Conservation (phyloP, 345 rosid genomes). For the Hibiscus tridactylites region DNA sequence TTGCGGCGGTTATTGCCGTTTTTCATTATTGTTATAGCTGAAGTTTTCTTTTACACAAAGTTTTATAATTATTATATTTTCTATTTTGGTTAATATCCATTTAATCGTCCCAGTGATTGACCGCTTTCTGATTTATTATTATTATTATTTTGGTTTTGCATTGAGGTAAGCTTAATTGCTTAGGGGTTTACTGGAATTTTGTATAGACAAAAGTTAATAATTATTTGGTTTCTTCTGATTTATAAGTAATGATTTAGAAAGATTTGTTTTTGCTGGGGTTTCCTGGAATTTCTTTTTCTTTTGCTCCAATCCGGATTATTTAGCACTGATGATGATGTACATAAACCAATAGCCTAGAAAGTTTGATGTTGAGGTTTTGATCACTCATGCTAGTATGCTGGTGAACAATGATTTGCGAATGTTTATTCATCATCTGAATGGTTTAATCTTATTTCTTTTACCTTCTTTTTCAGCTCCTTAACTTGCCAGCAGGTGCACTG, state of each 20-base stretch:
- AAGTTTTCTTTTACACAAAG: background rate
- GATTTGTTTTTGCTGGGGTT: background rate
- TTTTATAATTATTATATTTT: background rate
- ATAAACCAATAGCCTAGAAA: background rate
- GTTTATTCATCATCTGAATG: background rate
- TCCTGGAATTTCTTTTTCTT: background rate
- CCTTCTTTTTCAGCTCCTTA: conserved; percentile 40
- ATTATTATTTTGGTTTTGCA: too few relatives aligned
- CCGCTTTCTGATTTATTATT: background rate
- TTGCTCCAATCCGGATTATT: background rate
- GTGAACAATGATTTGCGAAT: background rate
- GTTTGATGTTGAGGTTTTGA: background rate
- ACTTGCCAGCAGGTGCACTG: conserved; percentile 68
- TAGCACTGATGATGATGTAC: background rate
- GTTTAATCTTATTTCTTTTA: background rate
- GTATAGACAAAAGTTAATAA: background rate
- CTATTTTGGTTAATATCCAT: background rate
- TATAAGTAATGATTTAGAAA: background rate
- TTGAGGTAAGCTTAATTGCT: too few relatives aligned
- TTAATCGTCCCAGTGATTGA: background rate
- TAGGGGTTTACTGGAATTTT: background rate
- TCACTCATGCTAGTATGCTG: background rate
- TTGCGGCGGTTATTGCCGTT: background rate
- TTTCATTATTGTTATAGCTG: background rate
- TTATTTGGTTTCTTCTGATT: background rate